Percentiles rank a stretch among this genome's conserved stretches.
Conservation (phyloP, 1,284 basidiomycete species). For the Leccinum insolens region DNA sequence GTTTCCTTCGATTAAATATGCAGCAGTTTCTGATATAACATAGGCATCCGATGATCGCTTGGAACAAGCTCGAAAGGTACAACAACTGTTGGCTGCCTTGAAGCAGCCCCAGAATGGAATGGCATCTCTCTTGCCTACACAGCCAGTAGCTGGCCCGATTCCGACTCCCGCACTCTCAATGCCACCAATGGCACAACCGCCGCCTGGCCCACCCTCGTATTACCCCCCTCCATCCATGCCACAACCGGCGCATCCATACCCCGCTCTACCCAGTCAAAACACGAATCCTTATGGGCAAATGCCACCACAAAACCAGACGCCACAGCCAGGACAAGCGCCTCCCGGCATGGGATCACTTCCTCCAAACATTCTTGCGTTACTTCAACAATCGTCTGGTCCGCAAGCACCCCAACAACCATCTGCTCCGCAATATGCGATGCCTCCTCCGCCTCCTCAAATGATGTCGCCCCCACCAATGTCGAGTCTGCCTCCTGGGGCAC, state of each 20-base stretch:
- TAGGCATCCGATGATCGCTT: conserved; percentile 65
- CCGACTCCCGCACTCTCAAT: conserved; percentile 35
- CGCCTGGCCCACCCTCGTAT: conserved; percentile 39
- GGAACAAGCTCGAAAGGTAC: conserved; percentile 81
- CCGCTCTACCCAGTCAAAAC: conserved; percentile 31
- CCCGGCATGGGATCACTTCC: conserved; percentile 48
- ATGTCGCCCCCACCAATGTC: conserved; percentile 44
- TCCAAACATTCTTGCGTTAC: conserved; percentile 63
- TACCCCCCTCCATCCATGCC: conserved; percentile 46
- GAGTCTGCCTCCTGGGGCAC: conserved; percentile 38
- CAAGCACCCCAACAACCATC: conserved; percentile 39
- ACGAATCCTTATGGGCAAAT: conserved; percentile 41
- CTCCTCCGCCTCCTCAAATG: conserved; percentile 37
- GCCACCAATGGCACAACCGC: conserved; percentile 38
- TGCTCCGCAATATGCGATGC: conserved; percentile 44
- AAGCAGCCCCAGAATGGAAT: conserved; percentile 62
- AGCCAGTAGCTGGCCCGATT: conserved; percentile 39
- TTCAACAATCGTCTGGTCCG: conserved; percentile 52
- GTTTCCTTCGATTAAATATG: conserved; percentile 6
- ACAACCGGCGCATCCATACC: conserved; percentile 38
- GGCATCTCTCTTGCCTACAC: conserved; percentile 28
- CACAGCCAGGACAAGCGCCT: conserved; percentile 41
- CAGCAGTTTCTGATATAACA: conserved; percentile 8
- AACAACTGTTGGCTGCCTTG: conserved; percentile 77
- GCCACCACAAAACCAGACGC: conserved; percentile 38